Conservation (phyloP, 129 eudicot genomes). For the Cynara cardunculus region DNA sequence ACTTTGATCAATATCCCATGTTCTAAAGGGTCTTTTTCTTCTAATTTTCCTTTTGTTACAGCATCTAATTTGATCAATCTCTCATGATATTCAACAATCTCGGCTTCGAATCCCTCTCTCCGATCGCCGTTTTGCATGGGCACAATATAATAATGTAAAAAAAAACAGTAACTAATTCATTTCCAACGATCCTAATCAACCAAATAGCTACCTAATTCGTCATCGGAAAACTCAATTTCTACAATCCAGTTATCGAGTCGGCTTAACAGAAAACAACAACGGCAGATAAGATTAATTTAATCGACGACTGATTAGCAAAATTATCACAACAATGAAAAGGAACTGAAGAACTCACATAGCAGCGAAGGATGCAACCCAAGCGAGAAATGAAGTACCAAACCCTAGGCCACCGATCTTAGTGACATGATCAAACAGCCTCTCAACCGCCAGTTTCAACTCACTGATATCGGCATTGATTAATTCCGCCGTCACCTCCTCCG, state of each 20-base stretch:
- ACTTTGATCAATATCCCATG: neutral
- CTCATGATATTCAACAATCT: neutral
- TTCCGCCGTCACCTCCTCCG: constrained; percentile 36
- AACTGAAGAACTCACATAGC: constrained; percentile 50
- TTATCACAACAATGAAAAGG: neutral
- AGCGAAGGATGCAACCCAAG: constrained; percentile 75
- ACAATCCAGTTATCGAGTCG: neutral
- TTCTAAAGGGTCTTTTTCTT: neutral
- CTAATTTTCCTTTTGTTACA: neutral
- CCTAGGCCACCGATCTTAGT: constrained; percentile 52
- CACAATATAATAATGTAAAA: neutral
- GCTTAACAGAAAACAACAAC: neutral
- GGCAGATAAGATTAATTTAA: neutral
- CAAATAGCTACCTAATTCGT: neutral
- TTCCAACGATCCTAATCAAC: neutral
- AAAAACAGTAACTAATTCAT: neutral
- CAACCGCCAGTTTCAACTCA: constrained; percentile 55
- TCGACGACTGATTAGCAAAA: neutral
- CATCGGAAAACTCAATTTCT: neutral
- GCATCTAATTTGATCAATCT: neutral
- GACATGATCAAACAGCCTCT: constrained; percentile 46
- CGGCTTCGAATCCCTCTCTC: neutral
- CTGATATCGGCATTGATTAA: constrained; percentile 49
- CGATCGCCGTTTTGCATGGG: neutral
- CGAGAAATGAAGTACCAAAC: constrained; percentile 62